Evolutionary conservation across 805 yeast species (phyloP).

Genomic region (Candida qinlingensis): DNA sequence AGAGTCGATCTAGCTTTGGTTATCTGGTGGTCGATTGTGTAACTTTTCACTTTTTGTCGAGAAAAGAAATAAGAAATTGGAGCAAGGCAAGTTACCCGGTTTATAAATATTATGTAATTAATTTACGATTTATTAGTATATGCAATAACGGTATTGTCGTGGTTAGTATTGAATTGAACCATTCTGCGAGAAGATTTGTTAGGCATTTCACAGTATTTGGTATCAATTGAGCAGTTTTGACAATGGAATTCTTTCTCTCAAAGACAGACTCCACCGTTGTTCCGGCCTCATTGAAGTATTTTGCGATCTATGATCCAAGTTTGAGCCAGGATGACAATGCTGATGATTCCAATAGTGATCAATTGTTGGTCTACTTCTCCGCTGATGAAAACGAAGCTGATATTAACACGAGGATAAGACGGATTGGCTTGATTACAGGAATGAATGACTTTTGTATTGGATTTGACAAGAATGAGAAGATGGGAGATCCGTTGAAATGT

Average conservation of each 20-base stretch:
- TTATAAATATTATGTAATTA: too few relatives aligned
- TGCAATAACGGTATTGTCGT: too few relatives aligned
- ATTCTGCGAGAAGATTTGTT: neutral
- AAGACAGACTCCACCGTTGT: slow-evolving; percentile 10
- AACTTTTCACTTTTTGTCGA: neutral
- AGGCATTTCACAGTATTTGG: too few relatives aligned
- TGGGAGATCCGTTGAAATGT: slow-evolving; percentile 4
- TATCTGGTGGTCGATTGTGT: neutral
- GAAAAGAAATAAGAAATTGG: neutral
- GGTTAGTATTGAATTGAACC: too few relatives aligned
- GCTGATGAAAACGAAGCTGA: slow-evolving; percentile 9
- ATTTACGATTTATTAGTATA: too few relatives aligned
- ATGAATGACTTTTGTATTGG: slow-evolving; percentile 13
- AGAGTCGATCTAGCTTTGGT: neutral
- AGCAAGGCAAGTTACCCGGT: too few relatives aligned
- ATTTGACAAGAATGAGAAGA: slow-evolving; percentile 4
- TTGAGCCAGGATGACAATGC: slow-evolving; percentile 28
- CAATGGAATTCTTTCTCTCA: slow-evolving; percentile 21
- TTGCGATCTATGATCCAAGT: slow-evolving; percentile 36
- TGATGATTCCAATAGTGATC: slow-evolving; percentile 20
- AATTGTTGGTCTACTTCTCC: slow-evolving; percentile 31
- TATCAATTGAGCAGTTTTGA: too few relatives aligned
- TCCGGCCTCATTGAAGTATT: slow-evolving; percentile 21
- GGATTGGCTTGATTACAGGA: slow-evolving; percentile 40
- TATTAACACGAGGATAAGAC: slow-evolving; percentile 31